Evolutionary conservation across 1,284 basidiomycete genomes (phyloP), one percentile per base, ranked within the genome.

Genomic region (Heterobasidion irregulare): DNA sequence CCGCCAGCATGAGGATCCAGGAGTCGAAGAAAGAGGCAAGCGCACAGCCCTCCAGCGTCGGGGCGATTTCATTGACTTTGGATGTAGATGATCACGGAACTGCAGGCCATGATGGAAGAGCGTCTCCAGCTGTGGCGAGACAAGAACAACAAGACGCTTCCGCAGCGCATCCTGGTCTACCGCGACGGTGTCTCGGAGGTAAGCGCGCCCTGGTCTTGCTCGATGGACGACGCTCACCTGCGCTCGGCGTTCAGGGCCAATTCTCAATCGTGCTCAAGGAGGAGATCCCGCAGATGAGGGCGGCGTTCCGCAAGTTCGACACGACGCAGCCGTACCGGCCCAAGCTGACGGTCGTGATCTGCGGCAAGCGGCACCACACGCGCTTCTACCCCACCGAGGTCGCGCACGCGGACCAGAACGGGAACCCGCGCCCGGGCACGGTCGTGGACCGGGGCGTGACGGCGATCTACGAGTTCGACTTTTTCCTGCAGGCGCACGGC

Each of bases 311-410:
- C 50, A 72, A 74, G 53, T 83, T 84, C 63, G 68, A 75, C 58
- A 73, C 71, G 0, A 61, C 75, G 0, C 61, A 57, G 19, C 68
- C 65, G 2, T 92, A 89, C 67, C 71, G 65, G 2, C 90, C 89
- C 1, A 80, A 82, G 63, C 67, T 93, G 8, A 86, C 83, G 8
- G 86, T 91, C 59, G 80, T 92, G 58, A 80, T 92, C 55, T 91
- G 88, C 65, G 83, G 85, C 18, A 92, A 92, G 70, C 80, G 90
- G 1, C 91, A 92, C 61, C 87, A 92, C 65, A 89, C 89, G 9
- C 83, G 89, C 12, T 92, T 92, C 73, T 92, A 82, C 65, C 87
- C 89, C 3, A 84, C 81, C 3, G 75, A 79, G 38, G 66, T 65
- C 2, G 63, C 63, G 9, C 69, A 79, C 44, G 85, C 80, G 0